Evolutionary conservation across 345 rosid species (phyloP).

Genomic region (Arabis hirsuta): DNA sequence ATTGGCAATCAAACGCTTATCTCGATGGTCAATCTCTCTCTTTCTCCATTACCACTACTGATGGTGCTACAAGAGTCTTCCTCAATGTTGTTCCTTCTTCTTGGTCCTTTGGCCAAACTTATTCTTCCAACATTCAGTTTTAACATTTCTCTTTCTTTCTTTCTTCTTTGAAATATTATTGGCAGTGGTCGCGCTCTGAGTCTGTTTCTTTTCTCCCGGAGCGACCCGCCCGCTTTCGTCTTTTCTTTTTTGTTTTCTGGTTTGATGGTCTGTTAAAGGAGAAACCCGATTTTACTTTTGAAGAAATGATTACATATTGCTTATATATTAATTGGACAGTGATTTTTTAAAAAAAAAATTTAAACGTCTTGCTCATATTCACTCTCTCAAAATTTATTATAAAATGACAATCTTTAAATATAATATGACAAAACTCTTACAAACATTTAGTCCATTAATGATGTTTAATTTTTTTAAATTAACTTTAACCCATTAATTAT

Average conservation of each 20-base stretch:
- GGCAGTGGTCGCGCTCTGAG: conserved; percentile 50
- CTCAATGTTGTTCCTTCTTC: conserved; percentile 58
- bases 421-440: no score
- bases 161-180: not conserved
- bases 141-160: not conserved
- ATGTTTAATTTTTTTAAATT: no score
- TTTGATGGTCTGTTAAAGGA: conserved; percentile 22
- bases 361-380: no score
- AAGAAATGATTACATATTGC: conserved; percentile 21
- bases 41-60: conserved; percentile 72
- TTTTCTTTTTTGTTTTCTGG: not conserved
- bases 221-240: conserved; percentile 39
- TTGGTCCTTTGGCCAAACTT: conserved; percentile 77
- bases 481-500: no score
- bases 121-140: conserved; percentile 56
- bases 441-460: no score
- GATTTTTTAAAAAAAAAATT: no score
- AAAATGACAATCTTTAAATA: no score
- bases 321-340: no score
- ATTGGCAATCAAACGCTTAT: conserved; percentile 91
- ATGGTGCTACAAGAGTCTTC: conserved; percentile 60
- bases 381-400: no score
- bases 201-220: conserved; percentile 41
- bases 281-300: conserved; percentile 19
- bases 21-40: conserved; percentile 84